A percentile compares a stretch with the other conserved stretches of the same genome.
These are phyloP conservation scores for Cladophialophora exuberans DNA, from an alignment of 2,329 filamentous ascomycete genomes.

Conservation along the genomic window DNA sequence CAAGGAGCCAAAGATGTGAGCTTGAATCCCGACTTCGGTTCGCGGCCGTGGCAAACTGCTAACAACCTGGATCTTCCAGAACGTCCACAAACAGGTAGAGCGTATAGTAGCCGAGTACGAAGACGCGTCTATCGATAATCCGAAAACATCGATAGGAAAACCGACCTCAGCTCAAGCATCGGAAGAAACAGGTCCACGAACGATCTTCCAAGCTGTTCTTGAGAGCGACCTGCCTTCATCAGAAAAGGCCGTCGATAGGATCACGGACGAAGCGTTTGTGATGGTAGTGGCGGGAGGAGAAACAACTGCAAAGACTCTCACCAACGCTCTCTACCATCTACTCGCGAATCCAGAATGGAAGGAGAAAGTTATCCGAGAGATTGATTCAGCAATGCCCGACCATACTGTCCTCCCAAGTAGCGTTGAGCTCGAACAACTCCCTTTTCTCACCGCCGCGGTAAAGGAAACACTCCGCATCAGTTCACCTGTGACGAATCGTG, in stretches of 20 bases:
- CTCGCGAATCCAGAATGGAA: slow-evolving; percentile 14
- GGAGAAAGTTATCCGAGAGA: neutral
- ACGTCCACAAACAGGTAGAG: slow-evolving; percentile 11
- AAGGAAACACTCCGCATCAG: neutral
- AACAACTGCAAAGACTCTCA: slow-evolving; percentile 36
- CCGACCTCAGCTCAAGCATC: neutral
- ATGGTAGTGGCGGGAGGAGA: slow-evolving; percentile 39
- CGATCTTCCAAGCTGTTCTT: slow-evolving; percentile 35
- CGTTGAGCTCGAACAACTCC: neutral
- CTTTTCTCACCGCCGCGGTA: neutral
- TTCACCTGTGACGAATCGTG: neutral
- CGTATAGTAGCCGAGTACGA: slow-evolving; percentile 17
- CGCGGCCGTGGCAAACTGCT: no score
- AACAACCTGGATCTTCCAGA: neutral
- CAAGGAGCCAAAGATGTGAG: slow-evolving; percentile 6
- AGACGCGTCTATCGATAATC: neutral
- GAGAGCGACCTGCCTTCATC: slow-evolving; percentile 30
- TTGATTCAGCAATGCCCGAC: neutral
- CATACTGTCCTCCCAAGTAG: neutral
- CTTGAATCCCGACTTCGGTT: neutral
- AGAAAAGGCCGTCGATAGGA: slow-evolving; percentile 36
- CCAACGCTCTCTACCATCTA: slow-evolving; percentile 38
- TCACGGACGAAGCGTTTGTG: slow-evolving; percentile 37
- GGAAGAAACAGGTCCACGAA: slow-evolving; percentile 25
- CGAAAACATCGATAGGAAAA: neutral